These are phyloP conservation scores for Acanthamoeba castellanii DNA, from an alignment of 208 protist species.

Conservation along the genomic window DNA sequence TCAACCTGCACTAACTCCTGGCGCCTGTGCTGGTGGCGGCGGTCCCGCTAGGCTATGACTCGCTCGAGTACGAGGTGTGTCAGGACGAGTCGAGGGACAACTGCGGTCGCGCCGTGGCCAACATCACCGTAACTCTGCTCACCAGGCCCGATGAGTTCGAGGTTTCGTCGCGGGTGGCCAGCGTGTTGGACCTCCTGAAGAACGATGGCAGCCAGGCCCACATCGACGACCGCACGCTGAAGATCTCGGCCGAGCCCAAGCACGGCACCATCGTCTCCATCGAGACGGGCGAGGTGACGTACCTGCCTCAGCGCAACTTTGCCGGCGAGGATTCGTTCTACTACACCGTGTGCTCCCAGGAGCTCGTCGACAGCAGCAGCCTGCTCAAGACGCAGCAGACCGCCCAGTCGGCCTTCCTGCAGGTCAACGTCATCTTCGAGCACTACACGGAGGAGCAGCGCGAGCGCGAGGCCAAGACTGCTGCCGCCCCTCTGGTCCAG, in stretches of 20 bases:
- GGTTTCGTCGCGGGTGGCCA: background rate
- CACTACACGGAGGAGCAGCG: background rate
- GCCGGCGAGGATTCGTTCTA: slow-evolving; percentile 45
- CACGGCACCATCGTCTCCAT: slow-evolving; percentile 30
- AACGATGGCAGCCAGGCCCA: slow-evolving; percentile 26
- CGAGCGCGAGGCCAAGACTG: background rate
- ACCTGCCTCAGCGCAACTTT: slow-evolving; percentile 41
- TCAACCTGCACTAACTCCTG: too few relatives aligned
- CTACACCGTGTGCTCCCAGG: slow-evolving; percentile 21
- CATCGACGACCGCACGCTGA: background rate
- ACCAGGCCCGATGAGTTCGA: background rate
- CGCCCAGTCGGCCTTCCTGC: background rate
- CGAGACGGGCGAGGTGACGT: slow-evolving; percentile 18
- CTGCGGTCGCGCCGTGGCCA: background rate
- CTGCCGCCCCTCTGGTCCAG: background rate
- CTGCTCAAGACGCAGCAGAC: background rate
- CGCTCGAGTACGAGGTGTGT: slow-evolving; percentile 65
- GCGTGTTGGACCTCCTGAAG: background rate
- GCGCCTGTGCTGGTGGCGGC: too few relatives aligned
- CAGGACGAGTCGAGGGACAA: slow-evolving; percentile 31
- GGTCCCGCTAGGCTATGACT: background rate
- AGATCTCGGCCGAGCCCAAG: background rate
- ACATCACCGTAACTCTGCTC: slow-evolving; percentile 2
- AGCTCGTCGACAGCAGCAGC: background rate
- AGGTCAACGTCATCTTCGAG: slow-evolving; percentile 30